Evolutionary conservation across 2,329 filamentous ascomycete genomes (phyloP).

Genomic region (Purpureocillium takamizusanense): DNA sequence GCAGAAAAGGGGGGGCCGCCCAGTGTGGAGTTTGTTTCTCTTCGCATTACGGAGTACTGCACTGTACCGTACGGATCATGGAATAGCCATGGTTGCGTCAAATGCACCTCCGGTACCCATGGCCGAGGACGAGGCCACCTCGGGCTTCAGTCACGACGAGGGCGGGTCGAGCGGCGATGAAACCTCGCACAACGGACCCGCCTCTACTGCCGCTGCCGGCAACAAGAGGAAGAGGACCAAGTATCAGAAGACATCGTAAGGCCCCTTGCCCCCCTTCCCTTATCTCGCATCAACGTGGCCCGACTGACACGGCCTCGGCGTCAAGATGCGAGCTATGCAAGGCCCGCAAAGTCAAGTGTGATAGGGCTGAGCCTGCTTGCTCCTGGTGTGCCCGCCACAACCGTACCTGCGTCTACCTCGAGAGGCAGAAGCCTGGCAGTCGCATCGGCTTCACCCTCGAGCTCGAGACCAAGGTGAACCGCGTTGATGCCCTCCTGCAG

Average conservation of each 20-base stretch:
- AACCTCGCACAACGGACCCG: conserved; percentile 15
- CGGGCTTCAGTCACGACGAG: conserved; percentile 25
- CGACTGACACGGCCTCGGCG: neutral
- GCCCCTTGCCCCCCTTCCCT: conserved; percentile 1
- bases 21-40: conserved; percentile 3
- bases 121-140: conserved; percentile 27
- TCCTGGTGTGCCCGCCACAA: conserved; percentile 63
- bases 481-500: conserved; percentile 37
- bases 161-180: conserved; percentile 27
- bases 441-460: conserved; percentile 54
- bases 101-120: conserved; percentile 13
- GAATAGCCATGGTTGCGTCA: conserved; percentile 6
- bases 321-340: conserved; percentile 34
- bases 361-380: conserved; percentile 51
- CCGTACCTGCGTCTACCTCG: conserved; percentile 58
- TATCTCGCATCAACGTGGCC: conserved; percentile 1
- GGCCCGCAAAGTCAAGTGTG: conserved; percentile 36
- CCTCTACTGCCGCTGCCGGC: conserved; percentile 11
- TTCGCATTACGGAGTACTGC: neutral
- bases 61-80: too few species aligned
- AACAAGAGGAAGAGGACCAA: conserved; percentile 31
- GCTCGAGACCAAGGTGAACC: conserved; percentile 45
- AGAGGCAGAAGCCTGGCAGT: conserved; percentile 60
- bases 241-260: conserved; percentile 34
- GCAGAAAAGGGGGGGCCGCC: neutral